phyloP scores from a whole-genome alignment of 257 asterid genomes.

The Solanum clarkiae region DNA sequence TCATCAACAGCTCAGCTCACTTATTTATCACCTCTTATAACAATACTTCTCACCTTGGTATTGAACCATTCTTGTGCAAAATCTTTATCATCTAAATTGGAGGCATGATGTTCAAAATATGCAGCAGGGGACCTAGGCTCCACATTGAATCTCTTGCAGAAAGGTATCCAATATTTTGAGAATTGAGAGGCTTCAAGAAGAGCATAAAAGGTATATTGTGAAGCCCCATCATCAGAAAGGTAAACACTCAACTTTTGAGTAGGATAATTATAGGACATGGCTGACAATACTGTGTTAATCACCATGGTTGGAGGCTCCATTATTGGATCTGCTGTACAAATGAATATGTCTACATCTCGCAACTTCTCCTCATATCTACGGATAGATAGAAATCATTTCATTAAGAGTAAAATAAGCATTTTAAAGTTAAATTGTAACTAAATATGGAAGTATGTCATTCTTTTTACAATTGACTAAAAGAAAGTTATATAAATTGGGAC shows the following conservation, averaged over 20 bases:
- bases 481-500: too few relatives aligned
- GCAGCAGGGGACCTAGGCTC: constrained; percentile 37
- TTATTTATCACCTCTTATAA: background rate
- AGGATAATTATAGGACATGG: constrained; percentile 36
- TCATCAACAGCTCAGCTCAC: background rate
- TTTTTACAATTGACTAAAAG: too few relatives aligned
- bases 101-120: constrained; percentile 12
- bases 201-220: constrained; percentile 40
- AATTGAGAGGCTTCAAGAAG: constrained; percentile 36
- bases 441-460: too few relatives aligned
- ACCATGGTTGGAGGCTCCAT: constrained; percentile 46
- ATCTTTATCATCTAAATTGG: background rate
- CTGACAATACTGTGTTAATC: constrained; percentile 31
- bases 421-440: too few relatives aligned
- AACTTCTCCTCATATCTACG: constrained; percentile 28
- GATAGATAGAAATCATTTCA: background rate
- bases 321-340: constrained; percentile 47
- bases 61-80: constrained; percentile 18
- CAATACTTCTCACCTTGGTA: constrained; percentile 17
- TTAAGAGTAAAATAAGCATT: too few relatives aligned
- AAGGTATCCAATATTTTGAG: constrained; percentile 39
- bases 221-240: constrained; percentile 54
- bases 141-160: constrained; percentile 36
- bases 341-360: constrained; percentile 33
- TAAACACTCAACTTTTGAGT: constrained; percentile 32